phyloP scores from a whole-genome alignment of 2,329 filamentous ascomycete genomes.

The Chaetomiaceae sp. region DNA sequence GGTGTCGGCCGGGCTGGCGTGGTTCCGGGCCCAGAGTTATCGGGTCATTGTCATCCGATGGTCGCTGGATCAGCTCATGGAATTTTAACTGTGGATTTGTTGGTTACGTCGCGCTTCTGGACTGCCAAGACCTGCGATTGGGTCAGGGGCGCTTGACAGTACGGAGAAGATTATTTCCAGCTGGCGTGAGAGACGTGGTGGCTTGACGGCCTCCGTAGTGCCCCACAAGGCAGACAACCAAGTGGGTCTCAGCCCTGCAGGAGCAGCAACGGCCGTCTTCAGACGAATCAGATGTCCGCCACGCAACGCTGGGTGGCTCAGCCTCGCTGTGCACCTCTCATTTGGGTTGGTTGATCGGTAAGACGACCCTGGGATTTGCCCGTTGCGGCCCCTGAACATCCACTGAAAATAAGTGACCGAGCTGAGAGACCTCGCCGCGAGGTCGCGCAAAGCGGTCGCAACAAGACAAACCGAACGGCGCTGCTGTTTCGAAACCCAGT shows the following conservation, averaged over 20 bases:
- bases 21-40: constrained; percentile 11
- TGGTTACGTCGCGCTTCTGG: constrained; percentile 1
- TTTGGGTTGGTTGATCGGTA: constrained; percentile 3
- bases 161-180: not conserved
- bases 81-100: constrained; percentile 9
- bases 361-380: not conserved
- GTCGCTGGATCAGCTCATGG: constrained; percentile 16
- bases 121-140: no score
- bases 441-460: not conserved
- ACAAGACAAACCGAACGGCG: not conserved
- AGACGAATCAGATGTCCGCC: constrained; percentile 8
- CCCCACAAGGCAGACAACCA: not conserved
- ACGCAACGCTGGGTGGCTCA: constrained; percentile 6
- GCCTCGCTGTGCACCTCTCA: constrained; percentile 10
- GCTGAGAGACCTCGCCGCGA: constrained; percentile 3
- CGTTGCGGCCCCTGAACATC: no score
- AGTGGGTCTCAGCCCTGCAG: constrained; percentile 8
- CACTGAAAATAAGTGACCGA: not conserved
- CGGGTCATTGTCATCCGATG: constrained; percentile 22
- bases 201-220: no score
- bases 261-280: not conserved
- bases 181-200: not conserved
- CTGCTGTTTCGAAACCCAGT: not conserved
- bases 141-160: no score
- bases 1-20: constrained; percentile 5